Conservation (phyloP, 306 rosid species). For the Cicer chorassanicum region DNA sequence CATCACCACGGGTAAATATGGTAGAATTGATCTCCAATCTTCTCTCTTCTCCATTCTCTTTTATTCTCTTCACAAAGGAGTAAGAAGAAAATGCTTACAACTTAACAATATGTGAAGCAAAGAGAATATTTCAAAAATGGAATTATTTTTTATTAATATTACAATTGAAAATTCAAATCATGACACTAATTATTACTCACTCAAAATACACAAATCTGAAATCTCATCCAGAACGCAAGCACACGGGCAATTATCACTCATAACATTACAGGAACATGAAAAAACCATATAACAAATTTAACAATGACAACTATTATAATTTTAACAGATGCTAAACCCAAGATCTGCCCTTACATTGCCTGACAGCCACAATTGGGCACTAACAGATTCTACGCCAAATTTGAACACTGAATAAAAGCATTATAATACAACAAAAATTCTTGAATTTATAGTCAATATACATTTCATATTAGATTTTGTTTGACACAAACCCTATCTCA, state of each 20-base stretch:
- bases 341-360: neutral
- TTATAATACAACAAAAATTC: neutral
- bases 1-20: conserved; percentile 61
- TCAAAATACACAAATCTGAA: neutral
- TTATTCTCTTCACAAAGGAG: neutral
- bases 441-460: neutral
- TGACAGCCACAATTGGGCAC: neutral
- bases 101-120: neutral
- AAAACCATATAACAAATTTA: neutral
- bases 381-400: neutral
- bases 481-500: too few species aligned
- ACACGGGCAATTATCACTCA: neutral
- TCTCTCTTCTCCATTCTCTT: conserved; percentile 64
- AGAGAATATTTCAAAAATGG: conserved; percentile 4
- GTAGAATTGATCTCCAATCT: conserved; percentile 71
- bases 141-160: neutral
- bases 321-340: neutral
- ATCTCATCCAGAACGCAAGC: neutral
- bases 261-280: neutral
- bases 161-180: neutral
- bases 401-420: neutral
- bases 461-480: neutral
- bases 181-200: neutral
- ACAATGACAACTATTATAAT: neutral
- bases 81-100: neutral